phyloP scores from a whole-genome alignment of 208 protist species.

The Crithidia thermophila region DNA sequence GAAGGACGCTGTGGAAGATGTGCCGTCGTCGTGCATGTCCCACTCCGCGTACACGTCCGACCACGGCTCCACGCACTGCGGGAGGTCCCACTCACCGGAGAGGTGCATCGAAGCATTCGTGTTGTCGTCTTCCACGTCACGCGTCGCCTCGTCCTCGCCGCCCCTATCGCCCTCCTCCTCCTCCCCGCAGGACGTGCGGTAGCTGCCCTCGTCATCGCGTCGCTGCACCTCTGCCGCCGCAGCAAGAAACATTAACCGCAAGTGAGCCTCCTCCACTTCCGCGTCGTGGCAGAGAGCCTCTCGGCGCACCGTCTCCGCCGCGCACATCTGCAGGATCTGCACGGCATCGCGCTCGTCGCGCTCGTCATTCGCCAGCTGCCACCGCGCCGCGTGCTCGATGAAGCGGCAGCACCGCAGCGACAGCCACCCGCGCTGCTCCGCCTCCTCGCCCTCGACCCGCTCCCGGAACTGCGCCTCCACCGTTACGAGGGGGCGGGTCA shows the following conservation, averaged over 20 bases:
- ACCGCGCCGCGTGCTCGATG: not conserved
- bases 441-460: conserved; percentile 5
- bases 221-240: no score
- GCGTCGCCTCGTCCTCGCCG: not conserved
- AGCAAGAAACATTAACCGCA: not conserved
- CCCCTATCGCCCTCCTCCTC: not conserved
- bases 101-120: not conserved
- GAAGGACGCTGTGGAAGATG: not conserved
- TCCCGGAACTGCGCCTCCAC: conserved; percentile 20
- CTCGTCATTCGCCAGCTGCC: conserved; percentile 1
- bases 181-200: no score
- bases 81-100: not conserved
- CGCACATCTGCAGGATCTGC: not conserved
- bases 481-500: conserved; percentile 5
- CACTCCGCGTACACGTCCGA: conserved; percentile 13
- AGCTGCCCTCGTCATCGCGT: no score
- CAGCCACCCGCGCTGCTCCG: not conserved
- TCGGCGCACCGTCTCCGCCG: conserved; percentile 3
- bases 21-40: conserved; percentile 7
- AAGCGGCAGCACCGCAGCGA: not conserved
- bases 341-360: not conserved
- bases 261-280: not conserved
- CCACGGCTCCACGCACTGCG: conserved; percentile 11
- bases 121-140: not conserved
- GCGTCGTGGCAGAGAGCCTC: conserved; percentile 3